Base-by-base conservation (phyloP, 2,329 filamentous ascomycete species). In the Pestalotiopsis sp. region DNA sequence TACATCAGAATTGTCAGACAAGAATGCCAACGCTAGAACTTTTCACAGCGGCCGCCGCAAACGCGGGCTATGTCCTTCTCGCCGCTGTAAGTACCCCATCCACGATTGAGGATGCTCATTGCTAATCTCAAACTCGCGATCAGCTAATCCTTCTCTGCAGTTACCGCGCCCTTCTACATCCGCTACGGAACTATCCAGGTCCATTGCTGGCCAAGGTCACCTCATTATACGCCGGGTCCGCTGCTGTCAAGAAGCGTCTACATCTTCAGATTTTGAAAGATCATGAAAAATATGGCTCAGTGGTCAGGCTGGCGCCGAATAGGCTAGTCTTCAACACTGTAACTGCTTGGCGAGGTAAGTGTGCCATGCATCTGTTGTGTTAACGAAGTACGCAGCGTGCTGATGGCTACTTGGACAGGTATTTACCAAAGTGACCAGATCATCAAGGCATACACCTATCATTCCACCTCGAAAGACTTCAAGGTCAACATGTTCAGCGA, bases 281-380 rank as follows among this genome's bases (percentile, higher is more conserved):
- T n/a, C 61, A 64, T 49, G 11, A 41, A 31, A 72, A 73, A 1
- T 66, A 45, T 65, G 61, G 72, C 17, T 60, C 70, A 5, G 71
- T 74, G 4, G 25, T 74, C 20, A 65, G 72, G 36, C 65, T 69
- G 27, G 70, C 70, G 4, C 72, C 72, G 7, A 69, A 74, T 38
- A 71, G 69, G 41, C 70, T 74, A 2, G 70, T 74, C 17, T 73
- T 74, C 66, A 72, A 72, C 25, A 68, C 72, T 3, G 58, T 49
- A 13, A 71, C 66, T n/a, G 73, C 72, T 25, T 68, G 71, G 3
- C 40, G 36, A 25, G 61, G 36, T 64, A 20, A 17, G 27, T 4
- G 11, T 36, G 9, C 23, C 11, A 31, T 13, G 11, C 59, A 4
- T 31, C 23, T 27, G 9, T 27, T 58, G 25, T 20, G 11, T 36